Percentiles rank a stretch among this genome's conserved stretches.
These are phyloP conservation scores for Bertia moriformis DNA, from an alignment of 2,329 filamentous ascomycete genomes.

Conservation along the genomic window DNA sequence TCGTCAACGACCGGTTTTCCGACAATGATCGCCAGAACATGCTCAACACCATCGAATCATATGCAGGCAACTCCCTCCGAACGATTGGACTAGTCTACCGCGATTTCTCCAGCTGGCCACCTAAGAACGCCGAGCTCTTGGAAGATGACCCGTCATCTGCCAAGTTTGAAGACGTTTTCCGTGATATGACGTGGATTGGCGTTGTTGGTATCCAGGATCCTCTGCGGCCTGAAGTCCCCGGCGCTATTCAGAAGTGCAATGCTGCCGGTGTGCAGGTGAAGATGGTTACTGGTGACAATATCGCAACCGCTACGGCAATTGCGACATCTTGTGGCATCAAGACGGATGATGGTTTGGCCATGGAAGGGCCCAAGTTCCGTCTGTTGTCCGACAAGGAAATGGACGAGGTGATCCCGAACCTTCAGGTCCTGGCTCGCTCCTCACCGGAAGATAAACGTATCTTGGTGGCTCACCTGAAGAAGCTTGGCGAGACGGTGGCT, in stretches of 20 bases:
- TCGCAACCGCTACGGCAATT: conserved; percentile 49
- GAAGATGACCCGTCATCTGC: conserved; percentile 41
- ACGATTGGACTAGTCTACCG: conserved; percentile 49
- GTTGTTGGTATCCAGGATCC: conserved; percentile 54
- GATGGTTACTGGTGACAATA: conserved; percentile 48
- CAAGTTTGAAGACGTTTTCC: conserved; percentile 42
- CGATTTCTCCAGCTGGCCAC: conserved; percentile 48
- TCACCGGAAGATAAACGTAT: conserved; percentile 8
- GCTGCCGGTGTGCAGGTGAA: conserved; percentile 51
- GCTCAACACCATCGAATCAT: conserved; percentile 21
- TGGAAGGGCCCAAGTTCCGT: conserved; percentile 50
- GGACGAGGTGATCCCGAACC: conserved; percentile 31
- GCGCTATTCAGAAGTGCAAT: conserved; percentile 47
- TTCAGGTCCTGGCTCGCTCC: conserved; percentile 6
- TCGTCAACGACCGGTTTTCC: neutral
- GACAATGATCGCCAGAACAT: neutral
- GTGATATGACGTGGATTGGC: conserved; percentile 32
- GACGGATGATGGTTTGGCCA: conserved; percentile 45
- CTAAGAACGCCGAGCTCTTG: conserved; percentile 27
- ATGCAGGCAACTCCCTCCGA: conserved; percentile 38
- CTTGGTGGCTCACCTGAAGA: conserved; percentile 6
- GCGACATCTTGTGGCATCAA: conserved; percentile 50
- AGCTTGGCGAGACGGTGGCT: conserved; percentile 20
- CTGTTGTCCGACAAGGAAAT: conserved; percentile 36
- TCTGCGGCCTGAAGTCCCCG: conserved; percentile 43